phyloP scores from a whole-genome alignment of 768 basidiomycete species.

The Russula virescens region DNA sequence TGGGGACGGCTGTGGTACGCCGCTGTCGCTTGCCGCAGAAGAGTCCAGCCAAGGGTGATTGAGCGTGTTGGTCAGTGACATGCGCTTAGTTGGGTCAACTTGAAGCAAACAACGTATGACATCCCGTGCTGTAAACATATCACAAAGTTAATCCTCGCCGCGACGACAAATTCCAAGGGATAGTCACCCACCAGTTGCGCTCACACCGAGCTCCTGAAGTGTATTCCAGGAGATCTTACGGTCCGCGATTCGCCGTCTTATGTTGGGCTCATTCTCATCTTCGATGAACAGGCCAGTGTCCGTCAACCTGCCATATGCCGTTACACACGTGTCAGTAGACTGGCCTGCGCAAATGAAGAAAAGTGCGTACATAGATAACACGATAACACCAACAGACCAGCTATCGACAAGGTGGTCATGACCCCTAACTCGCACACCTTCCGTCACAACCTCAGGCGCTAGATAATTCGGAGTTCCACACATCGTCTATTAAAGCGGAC shows the following conservation, averaged over 20 bases:
- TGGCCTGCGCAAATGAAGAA: neutral
- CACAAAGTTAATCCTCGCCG: neutral
- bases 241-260: conserved; percentile 15
- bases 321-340: neutral
- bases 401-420: conserved; percentile 90
- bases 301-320: neutral
- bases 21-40: no score
- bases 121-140: no score
- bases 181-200: conserved; percentile 41
- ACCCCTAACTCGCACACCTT: conserved; percentile 50
- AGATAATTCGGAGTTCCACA: conserved; percentile 95
- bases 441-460: conserved; percentile 84
- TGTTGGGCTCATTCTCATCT: neutral
- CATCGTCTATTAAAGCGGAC: conserved; percentile 56
- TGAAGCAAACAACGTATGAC: no score
- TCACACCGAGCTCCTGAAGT: conserved; percentile 20
- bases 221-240: conserved; percentile 18
- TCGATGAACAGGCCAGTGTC: conserved; percentile 13
- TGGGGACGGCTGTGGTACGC: no score
- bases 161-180: neutral
- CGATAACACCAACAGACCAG: conserved; percentile 94
- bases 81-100: no score
- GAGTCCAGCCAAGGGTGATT: no score
- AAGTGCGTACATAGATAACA: conserved; percentile 74
- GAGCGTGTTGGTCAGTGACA: no score